Base-by-base conservation (phyloP, 129 eudicot species). In the Apium graveolens region DNA sequence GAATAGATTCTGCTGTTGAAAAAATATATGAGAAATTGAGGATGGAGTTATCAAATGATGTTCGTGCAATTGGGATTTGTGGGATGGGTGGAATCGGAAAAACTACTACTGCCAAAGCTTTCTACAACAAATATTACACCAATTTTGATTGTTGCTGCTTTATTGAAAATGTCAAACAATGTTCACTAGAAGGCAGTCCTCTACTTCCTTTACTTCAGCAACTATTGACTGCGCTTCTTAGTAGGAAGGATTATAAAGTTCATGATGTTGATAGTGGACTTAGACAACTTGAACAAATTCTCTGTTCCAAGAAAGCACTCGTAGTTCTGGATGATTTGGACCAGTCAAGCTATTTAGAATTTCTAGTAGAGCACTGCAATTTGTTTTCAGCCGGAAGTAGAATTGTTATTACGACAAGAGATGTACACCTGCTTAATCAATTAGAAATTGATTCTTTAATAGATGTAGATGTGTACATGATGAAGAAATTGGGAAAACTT, bases 31-130 rank as follows among this genome's bases (percentile, higher is more conserved):
- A 26, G 7, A 63, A 27, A 27, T 0, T 63, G 3, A 27, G 70
- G 6, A 29, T 29, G 34, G 70, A 63, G 11, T n/a, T n/a, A n/a
- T 63, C 70, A 63, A 63, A 63, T 27, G 70, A 63, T 63, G 18
- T 63, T 3, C 70, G 37, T 27, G 34, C 20, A 18, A 63, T 63
- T 29, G 70, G 70, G 17, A 63, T 63, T 1, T 83, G 78, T 74
- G 83, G 86, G 31, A 81, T 84, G 82, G 82, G 84, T 3, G 84
- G 87, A 41, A 81, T 78, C 9, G 87, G 85, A 1, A 84, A 84
- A 44, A 72, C 84, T 24, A 77, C 53, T 0, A 31, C 29, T 27
- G 73, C 78, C 5, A 72, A 49, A 26, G 57, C 78, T 49, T 26
- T 80, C n/a, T 80, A 44, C 20, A 42, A 57, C 34, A 13, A 39